Percentiles rank a stretch among this genome's conserved stretches.
phyloP scores from a whole-genome alignment of 352 stramenopile species.

The Stramenopiles sp. region DNA sequence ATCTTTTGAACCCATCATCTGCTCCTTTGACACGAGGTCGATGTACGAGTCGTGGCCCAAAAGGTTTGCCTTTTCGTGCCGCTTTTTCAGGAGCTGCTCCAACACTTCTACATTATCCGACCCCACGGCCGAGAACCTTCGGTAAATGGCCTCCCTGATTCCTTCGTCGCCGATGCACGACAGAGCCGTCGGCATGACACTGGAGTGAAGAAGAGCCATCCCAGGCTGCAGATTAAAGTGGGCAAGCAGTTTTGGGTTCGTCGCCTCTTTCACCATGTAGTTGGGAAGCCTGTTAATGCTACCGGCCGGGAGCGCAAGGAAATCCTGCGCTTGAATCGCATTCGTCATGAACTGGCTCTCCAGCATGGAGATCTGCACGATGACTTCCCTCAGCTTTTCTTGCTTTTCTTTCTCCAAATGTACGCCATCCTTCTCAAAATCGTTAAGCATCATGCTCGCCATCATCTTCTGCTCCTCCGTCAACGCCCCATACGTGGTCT shows the following conservation, averaged over 20 bases:
- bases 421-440: constrained; percentile 87
- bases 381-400: constrained; percentile 40
- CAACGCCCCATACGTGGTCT: constrained; percentile 15
- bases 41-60: constrained; percentile 70
- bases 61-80: constrained; percentile 56
- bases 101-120: constrained; percentile 33
- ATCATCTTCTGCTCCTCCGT: constrained; percentile 67
- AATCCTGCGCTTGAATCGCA: not conserved
- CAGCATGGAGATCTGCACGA: not conserved
- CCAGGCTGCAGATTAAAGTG: not conserved
- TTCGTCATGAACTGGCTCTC: not conserved
- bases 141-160: not conserved
- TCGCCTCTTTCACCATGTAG: not conserved
- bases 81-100: constrained; percentile 53
- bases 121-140: not conserved
- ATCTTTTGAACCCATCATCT: not conserved
- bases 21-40: constrained; percentile 28
- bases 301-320: not conserved
- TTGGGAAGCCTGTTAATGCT: not conserved
- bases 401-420: constrained; percentile 52
- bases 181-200: not conserved
- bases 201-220: not conserved
- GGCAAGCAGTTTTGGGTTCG: not conserved
- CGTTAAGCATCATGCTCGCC: constrained; percentile 52
- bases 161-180: not conserved